Evolutionary conservation across 495 filamentous ascomycete genomes (phyloP), one percentile per base, ranked within the genome.

Genomic region (Penicillium longicatenatum): DNA sequence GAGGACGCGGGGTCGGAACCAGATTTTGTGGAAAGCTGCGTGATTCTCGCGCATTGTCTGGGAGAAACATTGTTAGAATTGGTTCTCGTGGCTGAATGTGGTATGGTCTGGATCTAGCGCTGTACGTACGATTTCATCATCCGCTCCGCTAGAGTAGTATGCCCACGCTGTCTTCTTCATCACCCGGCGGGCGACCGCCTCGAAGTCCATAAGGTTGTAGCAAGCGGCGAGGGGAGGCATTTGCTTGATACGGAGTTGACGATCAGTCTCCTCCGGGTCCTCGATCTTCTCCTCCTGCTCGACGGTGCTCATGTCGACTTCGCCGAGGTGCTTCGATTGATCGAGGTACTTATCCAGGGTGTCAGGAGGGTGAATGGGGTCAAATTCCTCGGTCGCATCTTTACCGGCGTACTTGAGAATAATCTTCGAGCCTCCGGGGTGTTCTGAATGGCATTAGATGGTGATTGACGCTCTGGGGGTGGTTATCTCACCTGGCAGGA

Each of bases 111-210:
- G 7, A 26, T 26, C 7, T 24, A 19, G 6, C 4, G 0, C 12
- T 14, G 26, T n/a, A 77, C 87, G 60, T 72, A 94, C 91, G 75
- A 98, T 97, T 75, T 98, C 94, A 68, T 98, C 94, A 70, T 98
- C 94, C 0, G 94, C 92, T 50, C 91, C 93, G 66, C 89, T 93
- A 9, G 91, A 96, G 71, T 98, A 98, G 73, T 98, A 98, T 12
- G 88, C 93, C 93, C 93, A 98, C 2, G 93, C 92, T 0, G 86
- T 89, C 73, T 89, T 93, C 81, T 95, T 96, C 93, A 97, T 96
- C 33, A 93, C 85, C 17, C 82, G 76, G 62, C 85, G 84, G 2
- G 93, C 93, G 20, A 97, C 92, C 5, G 89, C 84, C 79, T 98
- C 93, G 68, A 98, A 97, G 73, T 98, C 93, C 78, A 93, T 82